Evolutionary conservation across 352 stramenopile genomes (phyloP).

Genomic region (Globisporangium canariense): DNA sequence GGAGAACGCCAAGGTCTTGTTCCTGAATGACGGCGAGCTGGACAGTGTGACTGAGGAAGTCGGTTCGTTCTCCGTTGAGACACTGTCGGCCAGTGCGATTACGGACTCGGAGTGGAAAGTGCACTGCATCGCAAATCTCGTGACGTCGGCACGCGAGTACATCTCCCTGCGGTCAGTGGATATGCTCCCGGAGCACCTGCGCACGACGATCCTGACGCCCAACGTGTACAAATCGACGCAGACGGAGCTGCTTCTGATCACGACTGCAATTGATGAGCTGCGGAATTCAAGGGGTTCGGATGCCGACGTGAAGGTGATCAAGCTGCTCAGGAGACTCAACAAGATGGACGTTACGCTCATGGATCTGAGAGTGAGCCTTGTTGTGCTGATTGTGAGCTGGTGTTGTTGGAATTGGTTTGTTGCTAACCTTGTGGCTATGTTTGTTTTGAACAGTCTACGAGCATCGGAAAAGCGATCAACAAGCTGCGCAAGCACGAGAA

Average conservation of each 20-base stretch:
- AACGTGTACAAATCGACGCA: constrained; percentile 79
- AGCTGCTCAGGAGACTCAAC: constrained; percentile 61
- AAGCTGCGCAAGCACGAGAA: constrained; percentile 80
- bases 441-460: constrained; percentile 50
- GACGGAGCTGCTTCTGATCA: constrained; percentile 66
- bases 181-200: constrained; percentile 77
- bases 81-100: constrained; percentile 60
- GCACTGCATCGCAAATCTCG: constrained; percentile 69
- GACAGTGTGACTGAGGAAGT: constrained; percentile 65
- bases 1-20: constrained; percentile 68
- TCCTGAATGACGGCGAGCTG: constrained; percentile 78
- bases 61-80: constrained; percentile 56
- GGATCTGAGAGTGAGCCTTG: constrained; percentile 59
- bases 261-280: constrained; percentile 57
- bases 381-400: background rate
- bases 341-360: constrained; percentile 75
- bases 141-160: constrained; percentile 80
- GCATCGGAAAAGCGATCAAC: constrained; percentile 83
- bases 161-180: constrained; percentile 79
- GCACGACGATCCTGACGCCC: constrained; percentile 74
- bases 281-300: constrained; percentile 9
- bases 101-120: constrained; percentile 77
- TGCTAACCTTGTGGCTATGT: background rate
- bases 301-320: constrained; percentile 39
- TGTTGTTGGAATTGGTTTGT: constrained; percentile 4